Conservation (phyloP, 2,329 filamentous ascomycete species). For the Coniochaeta sp. region DNA sequence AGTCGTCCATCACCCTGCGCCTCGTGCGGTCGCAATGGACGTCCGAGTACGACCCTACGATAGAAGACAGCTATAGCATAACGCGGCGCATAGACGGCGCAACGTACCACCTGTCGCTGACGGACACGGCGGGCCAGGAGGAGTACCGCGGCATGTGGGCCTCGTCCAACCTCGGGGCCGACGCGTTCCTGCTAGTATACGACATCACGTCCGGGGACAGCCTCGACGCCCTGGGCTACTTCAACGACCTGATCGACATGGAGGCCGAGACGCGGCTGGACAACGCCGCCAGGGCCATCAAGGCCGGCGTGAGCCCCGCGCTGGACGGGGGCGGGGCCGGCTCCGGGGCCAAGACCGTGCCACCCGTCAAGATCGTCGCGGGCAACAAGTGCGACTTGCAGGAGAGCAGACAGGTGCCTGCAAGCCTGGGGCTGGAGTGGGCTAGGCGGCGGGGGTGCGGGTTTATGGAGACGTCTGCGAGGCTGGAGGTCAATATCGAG, state of each 20-base stretch:
- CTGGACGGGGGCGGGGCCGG: slow-evolving; percentile 5
- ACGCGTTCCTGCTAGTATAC: slow-evolving; percentile 82
- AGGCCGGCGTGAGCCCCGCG: slow-evolving; percentile 33
- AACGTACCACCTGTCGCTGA: slow-evolving; percentile 70
- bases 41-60: slow-evolving; percentile 73
- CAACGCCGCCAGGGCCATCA: slow-evolving; percentile 46
- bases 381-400: slow-evolving; percentile 84
- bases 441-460: slow-evolving; percentile 65
- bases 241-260: slow-evolving; percentile 78
- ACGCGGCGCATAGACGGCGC: slow-evolving; percentile 75
- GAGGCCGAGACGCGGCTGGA: slow-evolving; percentile 65
- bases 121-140: slow-evolving; percentile 83
- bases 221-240: slow-evolving; percentile 67
- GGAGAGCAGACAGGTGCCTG: slow-evolving; percentile 60
- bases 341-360: slow-evolving; percentile 42
- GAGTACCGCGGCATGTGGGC: slow-evolving; percentile 87
- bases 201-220: slow-evolving; percentile 69
- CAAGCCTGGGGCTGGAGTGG: slow-evolving; percentile 69
- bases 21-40: slow-evolving; percentile 80
- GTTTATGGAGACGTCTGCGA: slow-evolving; percentile 84
- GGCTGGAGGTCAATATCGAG: slow-evolving; percentile 81
- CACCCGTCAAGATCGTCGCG: slow-evolving; percentile 75
- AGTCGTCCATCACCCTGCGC: slow-evolving; percentile 77
- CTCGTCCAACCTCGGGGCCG: slow-evolving; percentile 66
- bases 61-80: slow-evolving; percentile 79